These are phyloP conservation scores for Rugonectria rugulosa DNA, from an alignment of 2,329 filamentous ascomycete species.

Conservation along the genomic window DNA sequence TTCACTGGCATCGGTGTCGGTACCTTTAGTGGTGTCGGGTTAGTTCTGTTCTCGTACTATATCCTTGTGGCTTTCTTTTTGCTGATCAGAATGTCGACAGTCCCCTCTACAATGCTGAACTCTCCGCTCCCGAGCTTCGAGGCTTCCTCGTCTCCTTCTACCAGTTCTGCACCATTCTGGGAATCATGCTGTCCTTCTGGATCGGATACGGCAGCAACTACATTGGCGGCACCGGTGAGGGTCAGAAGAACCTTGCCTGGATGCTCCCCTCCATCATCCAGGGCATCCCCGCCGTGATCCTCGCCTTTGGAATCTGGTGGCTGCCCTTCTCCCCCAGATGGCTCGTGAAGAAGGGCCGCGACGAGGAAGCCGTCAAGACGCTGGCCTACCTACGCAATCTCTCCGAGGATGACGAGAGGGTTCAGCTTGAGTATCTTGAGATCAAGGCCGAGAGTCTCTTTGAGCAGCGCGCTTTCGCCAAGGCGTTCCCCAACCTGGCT, in stretches of 20 bases:
- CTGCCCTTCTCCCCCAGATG: conserved; percentile 83
- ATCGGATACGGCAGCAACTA: conserved; percentile 55
- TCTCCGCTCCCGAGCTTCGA: conserved; percentile 69
- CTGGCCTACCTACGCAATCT: conserved; percentile 72
- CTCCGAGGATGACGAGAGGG: conserved; percentile 67
- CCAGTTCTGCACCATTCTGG: conserved; percentile 54
- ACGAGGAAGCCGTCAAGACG: conserved; percentile 64
- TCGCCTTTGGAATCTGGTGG: conserved; percentile 76
- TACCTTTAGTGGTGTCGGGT: conserved; percentile 51
- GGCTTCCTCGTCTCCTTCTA: conserved; percentile 71
- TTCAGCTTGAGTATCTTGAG: conserved; percentile 81
- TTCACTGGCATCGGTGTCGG: conserved; percentile 59
- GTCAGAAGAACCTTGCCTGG: conserved; percentile 52
- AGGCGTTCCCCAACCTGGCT: conserved; percentile 59
- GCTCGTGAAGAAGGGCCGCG: conserved; percentile 75
- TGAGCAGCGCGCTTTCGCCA: conserved; percentile 73
- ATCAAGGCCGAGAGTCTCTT: conserved; percentile 82
- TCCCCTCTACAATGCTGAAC: conserved; percentile 59
- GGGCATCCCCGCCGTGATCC: conserved; percentile 54
- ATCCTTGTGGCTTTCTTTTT: background rate
- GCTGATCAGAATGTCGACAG: conserved; percentile 18
- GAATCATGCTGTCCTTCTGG: conserved; percentile 60
- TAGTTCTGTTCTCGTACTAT: background rate
- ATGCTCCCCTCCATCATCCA: conserved; percentile 56
- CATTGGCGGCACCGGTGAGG: conserved; percentile 55